Conservation (phyloP, 805 yeast species). For the Teunomyces aglyptinius region DNA sequence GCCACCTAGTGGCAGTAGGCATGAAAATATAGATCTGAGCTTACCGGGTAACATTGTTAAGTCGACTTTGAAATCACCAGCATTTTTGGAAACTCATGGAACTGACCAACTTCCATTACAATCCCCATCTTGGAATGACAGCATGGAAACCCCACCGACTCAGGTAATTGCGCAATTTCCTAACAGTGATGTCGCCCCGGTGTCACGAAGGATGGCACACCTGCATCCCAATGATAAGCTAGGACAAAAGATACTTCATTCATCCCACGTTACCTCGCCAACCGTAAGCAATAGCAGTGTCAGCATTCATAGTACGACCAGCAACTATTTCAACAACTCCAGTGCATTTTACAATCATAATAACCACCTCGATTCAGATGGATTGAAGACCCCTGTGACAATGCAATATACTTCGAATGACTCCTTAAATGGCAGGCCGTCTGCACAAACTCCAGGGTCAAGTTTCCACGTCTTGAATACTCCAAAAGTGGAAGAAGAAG, state of each 20-base stretch:
- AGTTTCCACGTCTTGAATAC: slow-evolving; percentile 15
- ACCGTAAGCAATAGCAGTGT: slow-evolving; percentile 1
- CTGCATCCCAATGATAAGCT: neutral
- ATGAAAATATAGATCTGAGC: neutral
- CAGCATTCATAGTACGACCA: neutral
- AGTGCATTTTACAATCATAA: neutral
- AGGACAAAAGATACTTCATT: neutral
- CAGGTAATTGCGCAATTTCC: slow-evolving; percentile 8
- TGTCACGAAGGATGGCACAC: slow-evolving; percentile 1
- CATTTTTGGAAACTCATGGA: neutral
- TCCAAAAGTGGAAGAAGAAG: slow-evolving; percentile 33
- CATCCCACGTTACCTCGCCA: neutral
- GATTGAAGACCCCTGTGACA: slow-evolving; percentile 5
- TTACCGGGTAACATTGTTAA: neutral
- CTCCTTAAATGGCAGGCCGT: neutral
- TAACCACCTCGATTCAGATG: neutral
- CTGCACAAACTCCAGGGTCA: slow-evolving; percentile 7
- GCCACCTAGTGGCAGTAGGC: neutral
- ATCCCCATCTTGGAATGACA: slow-evolving; percentile 2
- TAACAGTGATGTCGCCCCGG: neutral
- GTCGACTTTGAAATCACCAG: slow-evolving; percentile 6
- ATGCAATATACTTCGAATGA: neutral
- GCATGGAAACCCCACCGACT: slow-evolving; percentile 9
- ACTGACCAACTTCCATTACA: slow-evolving; percentile 3
- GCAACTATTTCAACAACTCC: neutral